A percentile compares a stretch with the other conserved stretches of the same genome.
phyloP scores from a whole-genome alignment of 768 basidiomycete species.

The Mycena haematopus region DNA sequence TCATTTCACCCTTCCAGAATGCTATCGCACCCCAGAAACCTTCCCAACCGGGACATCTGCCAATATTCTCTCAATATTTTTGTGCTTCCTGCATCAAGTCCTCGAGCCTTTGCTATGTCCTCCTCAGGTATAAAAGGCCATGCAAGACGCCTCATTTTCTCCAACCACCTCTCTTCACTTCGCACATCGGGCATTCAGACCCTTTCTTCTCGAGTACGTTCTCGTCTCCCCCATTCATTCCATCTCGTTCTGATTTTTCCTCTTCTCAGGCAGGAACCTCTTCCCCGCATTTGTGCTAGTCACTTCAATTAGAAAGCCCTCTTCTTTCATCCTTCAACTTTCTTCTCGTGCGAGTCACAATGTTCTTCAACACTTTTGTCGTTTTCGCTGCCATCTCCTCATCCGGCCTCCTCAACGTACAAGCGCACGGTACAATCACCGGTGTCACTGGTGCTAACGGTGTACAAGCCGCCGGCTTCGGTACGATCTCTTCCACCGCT shows the following conservation, averaged over 20 bases:
- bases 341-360: constrained; percentile 26
- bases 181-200: constrained; percentile 24
- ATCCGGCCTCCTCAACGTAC: constrained; percentile 14
- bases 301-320: constrained; percentile 15
- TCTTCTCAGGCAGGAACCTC: constrained; percentile 9
- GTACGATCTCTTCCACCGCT: background rate
- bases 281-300: constrained; percentile 23
- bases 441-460: constrained; percentile 26
- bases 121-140: constrained; percentile 23
- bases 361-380: constrained; percentile 29
- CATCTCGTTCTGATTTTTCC: constrained; percentile 3
- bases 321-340: constrained; percentile 5
- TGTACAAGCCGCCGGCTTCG: constrained; percentile 19
- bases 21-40: constrained; percentile 13
- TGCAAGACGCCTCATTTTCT: background rate
- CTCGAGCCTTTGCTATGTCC: background rate
- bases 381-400: constrained; percentile 18
- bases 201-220: constrained; percentile 20
- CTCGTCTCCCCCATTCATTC: background rate
- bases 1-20: background rate
- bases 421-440: constrained; percentile 29
- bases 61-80: constrained; percentile 3
- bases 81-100: background rate
- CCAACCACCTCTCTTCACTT: constrained; percentile 28
- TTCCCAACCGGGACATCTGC: constrained; percentile 8